phyloP scores from a whole-genome alignment of 139 green algal genomes.

The Chlamydomonas applanata region DNA sequence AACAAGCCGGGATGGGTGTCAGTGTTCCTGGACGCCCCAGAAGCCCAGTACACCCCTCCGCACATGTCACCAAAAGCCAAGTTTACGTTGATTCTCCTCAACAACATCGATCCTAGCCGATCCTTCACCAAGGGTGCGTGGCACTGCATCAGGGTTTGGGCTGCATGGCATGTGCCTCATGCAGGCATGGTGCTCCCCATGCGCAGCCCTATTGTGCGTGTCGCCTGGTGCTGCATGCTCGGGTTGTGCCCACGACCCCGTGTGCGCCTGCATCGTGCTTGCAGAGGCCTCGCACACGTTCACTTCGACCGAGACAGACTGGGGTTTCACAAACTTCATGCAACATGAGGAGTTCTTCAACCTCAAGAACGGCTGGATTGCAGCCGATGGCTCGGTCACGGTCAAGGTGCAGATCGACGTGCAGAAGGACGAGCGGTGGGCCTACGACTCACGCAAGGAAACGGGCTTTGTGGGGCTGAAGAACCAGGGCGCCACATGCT shows the following conservation, averaged over 20 bases:
- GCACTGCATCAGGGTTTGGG: background rate
- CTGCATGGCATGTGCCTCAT: no score
- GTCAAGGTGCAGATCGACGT: conserved; percentile 61
- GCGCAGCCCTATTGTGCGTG: no score
- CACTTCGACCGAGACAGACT: conserved; percentile 65
- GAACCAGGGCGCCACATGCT: conserved; percentile 98
- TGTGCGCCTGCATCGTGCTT: background rate
- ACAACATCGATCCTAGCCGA: conserved; percentile 53
- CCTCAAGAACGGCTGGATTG: conserved; percentile 34
- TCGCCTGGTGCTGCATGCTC: background rate
- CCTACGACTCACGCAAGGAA: conserved; percentile 83
- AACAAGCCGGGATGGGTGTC: conserved; percentile 52
- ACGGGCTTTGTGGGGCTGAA: conserved; percentile 93
- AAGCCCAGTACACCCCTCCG: conserved; percentile 48
- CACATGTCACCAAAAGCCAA: conserved; percentile 61
- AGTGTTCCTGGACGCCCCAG: conserved; percentile 76
- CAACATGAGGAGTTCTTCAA: conserved; percentile 61
- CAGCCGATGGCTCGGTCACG: conserved; percentile 62
- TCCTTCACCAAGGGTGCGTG: conserved; percentile 61
- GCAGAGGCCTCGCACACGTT: conserved; percentile 77
- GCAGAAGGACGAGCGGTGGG: conserved; percentile 43
- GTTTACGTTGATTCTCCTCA: conserved; percentile 82
- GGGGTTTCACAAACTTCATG: conserved; percentile 89
- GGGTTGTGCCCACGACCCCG: no score
- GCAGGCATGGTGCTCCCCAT: background rate